These are phyloP conservation scores for Cordyceps cateniannulata DNA, from an alignment of 2,329 filamentous ascomycete genomes.

Conservation along the genomic window DNA sequence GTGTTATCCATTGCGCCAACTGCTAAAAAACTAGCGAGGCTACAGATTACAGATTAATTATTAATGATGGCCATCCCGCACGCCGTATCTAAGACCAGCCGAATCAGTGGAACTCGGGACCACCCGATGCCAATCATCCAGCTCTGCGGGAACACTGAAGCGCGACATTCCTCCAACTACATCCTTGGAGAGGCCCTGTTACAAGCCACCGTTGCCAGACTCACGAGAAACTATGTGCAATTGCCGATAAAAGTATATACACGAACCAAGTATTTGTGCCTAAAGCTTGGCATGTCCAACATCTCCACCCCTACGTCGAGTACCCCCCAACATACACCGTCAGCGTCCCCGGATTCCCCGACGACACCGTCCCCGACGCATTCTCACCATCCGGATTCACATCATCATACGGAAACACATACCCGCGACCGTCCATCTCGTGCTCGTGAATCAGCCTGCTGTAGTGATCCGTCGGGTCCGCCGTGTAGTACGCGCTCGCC, in stretches of 20 bases:
- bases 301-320: not conserved
- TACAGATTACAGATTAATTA: not conserved
- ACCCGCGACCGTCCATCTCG: conserved; percentile 54
- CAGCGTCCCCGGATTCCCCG: conserved; percentile 20
- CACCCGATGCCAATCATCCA: not conserved
- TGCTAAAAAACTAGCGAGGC: not conserved
- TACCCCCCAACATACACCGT: conserved; percentile 24
- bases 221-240: not conserved
- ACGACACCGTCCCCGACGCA: conserved; percentile 32
- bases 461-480: conserved; percentile 48
- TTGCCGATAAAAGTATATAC: conserved; percentile 3
- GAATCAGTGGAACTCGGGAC: not conserved
- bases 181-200: not conserved
- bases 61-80: conserved; percentile 5
- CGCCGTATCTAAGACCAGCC: not conserved
- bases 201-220: no score
- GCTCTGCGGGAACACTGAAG: not conserved
- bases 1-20: not conserved
- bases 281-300: not conserved
- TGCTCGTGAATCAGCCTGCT: conserved; percentile 53
- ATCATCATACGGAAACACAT: conserved; percentile 64
- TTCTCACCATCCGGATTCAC: conserved; percentile 53
- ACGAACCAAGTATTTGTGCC: not conserved
- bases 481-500: conserved; percentile 36
- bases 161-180: not conserved